phyloP scores from a whole-genome alignment of 2,329 filamentous ascomycete genomes.

The Coniosporium tulheliwenetii region DNA sequence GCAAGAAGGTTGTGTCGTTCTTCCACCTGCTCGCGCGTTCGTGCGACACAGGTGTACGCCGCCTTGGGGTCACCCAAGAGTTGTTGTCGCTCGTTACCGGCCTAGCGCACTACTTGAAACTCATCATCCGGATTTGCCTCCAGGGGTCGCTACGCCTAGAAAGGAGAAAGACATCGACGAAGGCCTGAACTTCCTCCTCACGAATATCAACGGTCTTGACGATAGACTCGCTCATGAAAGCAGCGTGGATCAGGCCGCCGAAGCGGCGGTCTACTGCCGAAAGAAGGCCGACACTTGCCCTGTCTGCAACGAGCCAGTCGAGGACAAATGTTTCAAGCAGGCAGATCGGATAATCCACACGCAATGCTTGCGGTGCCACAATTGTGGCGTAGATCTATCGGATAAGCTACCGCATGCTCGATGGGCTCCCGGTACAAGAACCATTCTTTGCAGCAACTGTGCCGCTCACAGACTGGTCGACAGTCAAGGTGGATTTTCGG shows the following conservation, averaged over 20 bases:
- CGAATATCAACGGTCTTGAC: slow-evolving; percentile 74
- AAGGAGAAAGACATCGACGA: slow-evolving; percentile 58
- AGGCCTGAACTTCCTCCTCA: slow-evolving; percentile 68
- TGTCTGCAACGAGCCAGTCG: slow-evolving; percentile 71
- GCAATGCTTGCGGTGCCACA: slow-evolving; percentile 54
- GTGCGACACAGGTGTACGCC: slow-evolving; percentile 76
- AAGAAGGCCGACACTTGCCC: slow-evolving; percentile 58
- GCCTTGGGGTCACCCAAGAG: slow-evolving; percentile 92
- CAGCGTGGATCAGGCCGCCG: slow-evolving; percentile 25
- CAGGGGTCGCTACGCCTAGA: slow-evolving; percentile 87
- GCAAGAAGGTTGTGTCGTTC: slow-evolving; percentile 98
- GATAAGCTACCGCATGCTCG: slow-evolving; percentile 52
- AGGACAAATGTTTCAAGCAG: slow-evolving; percentile 75
- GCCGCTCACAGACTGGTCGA: slow-evolving; percentile 38
- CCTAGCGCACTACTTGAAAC: slow-evolving; percentile 90
- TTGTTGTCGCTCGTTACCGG: slow-evolving; percentile 95
- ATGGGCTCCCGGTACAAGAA: slow-evolving; percentile 52
- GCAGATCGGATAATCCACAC: slow-evolving; percentile 72
- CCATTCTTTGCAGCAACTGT: slow-evolving; percentile 58
- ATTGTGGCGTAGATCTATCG: slow-evolving; percentile 60
- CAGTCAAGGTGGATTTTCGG: slow-evolving; percentile 47
- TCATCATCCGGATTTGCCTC: slow-evolving; percentile 90
- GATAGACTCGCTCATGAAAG: slow-evolving; percentile 55
- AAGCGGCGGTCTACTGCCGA: slow-evolving; percentile 26
- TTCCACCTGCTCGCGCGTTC: slow-evolving; percentile 91